Evolutionary conservation across 495 filamentous ascomycete species (phyloP).

Genomic region (Massariosphaeria phaeospora): DNA sequence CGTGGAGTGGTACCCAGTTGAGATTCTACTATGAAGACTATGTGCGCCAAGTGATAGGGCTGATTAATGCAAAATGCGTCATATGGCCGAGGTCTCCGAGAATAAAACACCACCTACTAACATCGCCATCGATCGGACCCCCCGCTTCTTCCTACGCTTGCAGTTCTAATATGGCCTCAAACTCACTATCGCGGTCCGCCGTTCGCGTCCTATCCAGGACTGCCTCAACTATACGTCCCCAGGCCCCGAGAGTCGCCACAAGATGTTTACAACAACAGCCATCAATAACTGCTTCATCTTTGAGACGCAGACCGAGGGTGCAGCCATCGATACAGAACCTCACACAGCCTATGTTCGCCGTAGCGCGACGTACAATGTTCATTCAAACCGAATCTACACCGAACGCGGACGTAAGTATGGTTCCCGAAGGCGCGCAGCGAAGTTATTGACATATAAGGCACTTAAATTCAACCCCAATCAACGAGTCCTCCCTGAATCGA

Average conservation of each 20-base stretch:
- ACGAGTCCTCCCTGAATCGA: conserved; percentile 65
- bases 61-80: neutral
- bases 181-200: conserved; percentile 13
- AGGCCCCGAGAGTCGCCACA: conserved; percentile 14
- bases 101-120: neutral
- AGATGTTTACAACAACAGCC: conserved; percentile 27
- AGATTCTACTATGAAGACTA: too few relatives aligned
- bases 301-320: conserved; percentile 13
- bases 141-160: neutral
- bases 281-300: conserved; percentile 20
- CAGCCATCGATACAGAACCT: conserved; percentile 13
- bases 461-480: conserved; percentile 93
- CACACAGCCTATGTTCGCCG: neutral
- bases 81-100: neutral
- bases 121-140: neutral
- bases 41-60: too few relatives aligned
- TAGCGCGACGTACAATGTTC: conserved; percentile 69
- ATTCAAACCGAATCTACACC: conserved; percentile 95
- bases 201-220: conserved; percentile 12
- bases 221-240: neutral
- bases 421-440: neutral
- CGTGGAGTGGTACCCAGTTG: too few relatives aligned
- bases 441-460: conserved; percentile 42
- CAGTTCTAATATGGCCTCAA: conserved; percentile 1
- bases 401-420: conserved; percentile 75